Conservation (phyloP, 371 early-diverging fungal genomes). For the Mortierella polycephala region DNA sequence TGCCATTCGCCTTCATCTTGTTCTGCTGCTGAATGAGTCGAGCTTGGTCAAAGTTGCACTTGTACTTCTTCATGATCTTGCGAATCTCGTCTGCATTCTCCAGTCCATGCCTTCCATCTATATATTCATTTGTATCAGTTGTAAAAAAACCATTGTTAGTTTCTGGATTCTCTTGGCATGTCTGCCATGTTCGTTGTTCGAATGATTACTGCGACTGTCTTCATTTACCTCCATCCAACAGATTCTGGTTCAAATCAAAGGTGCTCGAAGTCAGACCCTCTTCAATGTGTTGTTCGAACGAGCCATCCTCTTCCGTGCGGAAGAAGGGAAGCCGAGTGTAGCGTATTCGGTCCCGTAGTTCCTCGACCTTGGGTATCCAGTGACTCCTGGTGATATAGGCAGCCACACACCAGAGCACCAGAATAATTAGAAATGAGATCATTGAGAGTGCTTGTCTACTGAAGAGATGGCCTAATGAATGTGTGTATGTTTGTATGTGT, state of each 20-base stretch:
- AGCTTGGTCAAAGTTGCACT: constrained; percentile 84
- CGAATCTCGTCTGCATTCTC: constrained; percentile 78
- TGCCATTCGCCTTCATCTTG: constrained; percentile 75
- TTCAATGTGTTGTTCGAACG: constrained; percentile 72
- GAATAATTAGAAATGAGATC: constrained; percentile 26
- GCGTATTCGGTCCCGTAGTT: constrained; percentile 36
- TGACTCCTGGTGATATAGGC: constrained; percentile 30
- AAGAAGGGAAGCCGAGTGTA: constrained; percentile 46
- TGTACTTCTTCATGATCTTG: constrained; percentile 78
- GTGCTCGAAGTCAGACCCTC: constrained; percentile 78
- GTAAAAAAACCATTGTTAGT: not conserved
- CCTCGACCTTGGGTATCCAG: constrained; percentile 43
- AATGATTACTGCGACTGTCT: not conserved
- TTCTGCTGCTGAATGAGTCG: constrained; percentile 80
- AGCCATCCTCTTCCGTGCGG: constrained; percentile 47
- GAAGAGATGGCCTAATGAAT: not conserved
- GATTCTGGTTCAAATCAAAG: constrained; percentile 78
- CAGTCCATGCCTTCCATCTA: constrained; percentile 78
- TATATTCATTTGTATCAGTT: not conserved
- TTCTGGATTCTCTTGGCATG: too few species aligned
- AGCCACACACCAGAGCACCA: constrained; percentile 21
- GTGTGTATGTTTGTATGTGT: not conserved
- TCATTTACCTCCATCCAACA: constrained; percentile 61
- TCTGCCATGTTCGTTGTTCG: too few species aligned
- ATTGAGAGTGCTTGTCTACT: not conserved